Conservation (phyloP, 106 monocot genomes). For the Apostasia ramifera region DNA sequence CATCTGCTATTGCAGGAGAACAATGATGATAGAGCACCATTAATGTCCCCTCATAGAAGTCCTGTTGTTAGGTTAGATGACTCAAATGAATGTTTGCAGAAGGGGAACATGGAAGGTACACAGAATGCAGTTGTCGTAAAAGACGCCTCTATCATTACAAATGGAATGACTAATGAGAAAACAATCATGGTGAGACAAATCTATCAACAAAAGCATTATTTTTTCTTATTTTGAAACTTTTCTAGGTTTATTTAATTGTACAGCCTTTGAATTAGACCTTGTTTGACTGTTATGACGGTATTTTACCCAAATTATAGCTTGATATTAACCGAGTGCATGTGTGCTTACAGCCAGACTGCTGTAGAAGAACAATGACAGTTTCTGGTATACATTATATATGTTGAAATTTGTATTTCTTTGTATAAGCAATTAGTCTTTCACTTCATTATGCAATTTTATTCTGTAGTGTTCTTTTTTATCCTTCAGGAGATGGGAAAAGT, state of each 20-base stretch:
- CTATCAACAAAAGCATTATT: too few species aligned
- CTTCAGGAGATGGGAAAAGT: constrained; percentile 18
- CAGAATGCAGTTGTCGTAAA: constrained; percentile 10
- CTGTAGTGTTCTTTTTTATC: not conserved
- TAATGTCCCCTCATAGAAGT: constrained; percentile 13
- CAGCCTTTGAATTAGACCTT: not conserved
- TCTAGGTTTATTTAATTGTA: too few species aligned
- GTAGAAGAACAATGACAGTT: constrained; percentile 6
- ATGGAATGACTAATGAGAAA: constrained; percentile 7
- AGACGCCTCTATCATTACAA: constrained; percentile 7
- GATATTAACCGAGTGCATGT: constrained; percentile 6
- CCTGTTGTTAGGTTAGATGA: constrained; percentile 7
- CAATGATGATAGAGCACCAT: constrained; percentile 1
- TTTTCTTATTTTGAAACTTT: too few species aligned
- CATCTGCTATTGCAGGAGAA: constrained; percentile 20
- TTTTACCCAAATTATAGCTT: not conserved
- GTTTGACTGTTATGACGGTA: not conserved
- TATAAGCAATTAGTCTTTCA: too few species aligned
- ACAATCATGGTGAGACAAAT: constrained; percentile 14
- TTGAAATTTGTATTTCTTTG: not conserved
- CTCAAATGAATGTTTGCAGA: constrained; percentile 7
- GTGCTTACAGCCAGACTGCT: constrained; percentile 42
- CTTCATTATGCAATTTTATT: not conserved
- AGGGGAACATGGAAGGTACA: constrained; percentile 3
- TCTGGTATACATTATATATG: constrained; percentile 22